Percentiles rank a stretch among this genome's conserved stretches.
Conservation (phyloP, 75 land plant species). For the Pinus taeda region DNA sequence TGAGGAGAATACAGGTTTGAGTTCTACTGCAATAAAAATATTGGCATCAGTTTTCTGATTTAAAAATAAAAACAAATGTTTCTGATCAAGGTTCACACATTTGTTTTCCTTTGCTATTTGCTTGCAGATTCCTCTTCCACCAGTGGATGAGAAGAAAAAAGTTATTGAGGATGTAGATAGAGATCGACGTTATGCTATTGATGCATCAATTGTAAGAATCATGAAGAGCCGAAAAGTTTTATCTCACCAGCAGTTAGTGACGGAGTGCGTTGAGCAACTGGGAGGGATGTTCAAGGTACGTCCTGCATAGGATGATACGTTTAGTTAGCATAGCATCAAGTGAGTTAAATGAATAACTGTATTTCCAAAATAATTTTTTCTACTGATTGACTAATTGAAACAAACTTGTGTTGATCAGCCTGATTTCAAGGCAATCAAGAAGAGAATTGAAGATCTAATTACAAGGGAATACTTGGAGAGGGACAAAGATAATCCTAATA, state of each 20-base stretch:
- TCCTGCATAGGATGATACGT: not conserved
- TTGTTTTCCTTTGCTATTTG: not conserved
- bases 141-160: constrained; percentile 96
- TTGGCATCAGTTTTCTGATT: not conserved
- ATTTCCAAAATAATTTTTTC: not conserved
- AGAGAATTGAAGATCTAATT: constrained; percentile 88
- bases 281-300: constrained; percentile 92
- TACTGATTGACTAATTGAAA: not conserved
- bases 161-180: constrained; percentile 97
- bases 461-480: constrained; percentile 83
- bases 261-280: constrained; percentile 90
- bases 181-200: constrained; percentile 94
- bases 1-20: constrained; percentile 94
- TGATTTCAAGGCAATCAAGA: constrained; percentile 90
- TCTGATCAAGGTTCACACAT: not conserved
- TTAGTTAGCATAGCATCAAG: not conserved
- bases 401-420: constrained; percentile 40
- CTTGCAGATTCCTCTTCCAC: constrained; percentile 88
- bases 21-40: not conserved
- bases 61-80: not conserved
- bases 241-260: constrained; percentile 78
- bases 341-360: not conserved
- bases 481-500: constrained; percentile 85
- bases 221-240: constrained; percentile 95
- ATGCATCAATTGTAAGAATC: constrained; percentile 92